These are phyloP conservation scores for Gossypium gossypioides DNA, from an alignment of 441 rosid species.

Conservation along the genomic window DNA sequence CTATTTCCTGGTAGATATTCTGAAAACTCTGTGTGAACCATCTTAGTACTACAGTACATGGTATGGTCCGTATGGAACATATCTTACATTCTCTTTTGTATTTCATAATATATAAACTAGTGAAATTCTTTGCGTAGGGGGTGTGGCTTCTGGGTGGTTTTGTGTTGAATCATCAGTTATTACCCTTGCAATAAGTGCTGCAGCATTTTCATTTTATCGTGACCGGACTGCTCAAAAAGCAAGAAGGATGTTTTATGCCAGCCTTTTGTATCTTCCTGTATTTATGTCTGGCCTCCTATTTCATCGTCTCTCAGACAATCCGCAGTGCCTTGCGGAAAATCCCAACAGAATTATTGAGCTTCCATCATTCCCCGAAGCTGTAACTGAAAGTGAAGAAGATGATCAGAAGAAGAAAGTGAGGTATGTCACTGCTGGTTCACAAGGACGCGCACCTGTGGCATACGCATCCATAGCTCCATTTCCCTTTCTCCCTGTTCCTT, in stretches of 20 bases:
- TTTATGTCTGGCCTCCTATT: conserved; percentile 75
- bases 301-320: conserved; percentile 43
- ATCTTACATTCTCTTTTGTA: background rate
- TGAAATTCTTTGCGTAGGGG: conserved; percentile 42
- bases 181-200: conserved; percentile 67
- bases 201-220: conserved; percentile 66
- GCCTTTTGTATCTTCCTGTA: conserved; percentile 81
- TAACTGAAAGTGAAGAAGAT: conserved; percentile 14
- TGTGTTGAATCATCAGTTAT: conserved; percentile 58
- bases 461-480: conserved; percentile 85
- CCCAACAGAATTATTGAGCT: conserved; percentile 15
- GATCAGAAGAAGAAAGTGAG: conserved; percentile 20
- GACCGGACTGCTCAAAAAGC: conserved; percentile 63
- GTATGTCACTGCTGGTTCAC: conserved; percentile 7
- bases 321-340: conserved; percentile 19
- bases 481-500: conserved; percentile 83
- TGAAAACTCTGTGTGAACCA: background rate
- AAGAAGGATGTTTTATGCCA: conserved; percentile 75
- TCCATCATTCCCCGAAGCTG: conserved; percentile 15
- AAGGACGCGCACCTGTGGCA: conserved; percentile 58
- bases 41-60: background rate
- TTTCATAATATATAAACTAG: conserved; percentile 1
- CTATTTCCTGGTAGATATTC: background rate
- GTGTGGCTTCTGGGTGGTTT: conserved; percentile 73
- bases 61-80: background rate